Evolutionary conservation across 1,284 basidiomycete species (phyloP), one percentile per base, ranked within the genome.

Genomic region (Xerocomus nothofagi): DNA sequence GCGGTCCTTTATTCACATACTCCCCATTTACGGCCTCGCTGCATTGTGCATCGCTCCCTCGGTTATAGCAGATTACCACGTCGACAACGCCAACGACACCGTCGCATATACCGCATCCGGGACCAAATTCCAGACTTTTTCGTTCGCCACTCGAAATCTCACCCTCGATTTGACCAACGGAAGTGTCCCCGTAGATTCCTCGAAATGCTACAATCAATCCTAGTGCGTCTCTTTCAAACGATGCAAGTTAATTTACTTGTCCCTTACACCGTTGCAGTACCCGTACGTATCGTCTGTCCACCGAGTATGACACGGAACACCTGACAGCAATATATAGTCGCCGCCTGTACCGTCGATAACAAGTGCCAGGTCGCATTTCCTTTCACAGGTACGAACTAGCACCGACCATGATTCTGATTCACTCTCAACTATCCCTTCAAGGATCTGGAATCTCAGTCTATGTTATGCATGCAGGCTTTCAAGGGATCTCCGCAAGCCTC

Each of bases 391-490:
- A 36, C 23, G 45, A n/a, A 24, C 14, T 38, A 3, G 9, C 3
- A 23, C 31, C 26, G 12, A 12, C 29, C 29, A 20, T 43, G 11
- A 26, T 9, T 29, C 27, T 11, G 7, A n/a, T 15, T 33, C 24
- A 34, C 34, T 54, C 34, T 54, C 36, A 41, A 8, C 17, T 45
- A 23, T 34, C 20, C 1, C 18, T 10, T 31, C 4, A 44, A 60
- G 57, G 57, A 6, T 58, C 56, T 2, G 58, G 57, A 4, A 33
- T 59, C 30, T 31, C 39, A 20, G 27, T 60, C 8, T 55, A 55
- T 30, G 27, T 60, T n/a, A 4, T 50, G 14, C 31, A 51, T 6
- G 58, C 55, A 27, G 57, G 58, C 1, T 50, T 59, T 26, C 48
- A 51, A 17, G 57, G 57, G 14, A 11, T 58, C 14, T 27, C 14